Conservation (phyloP, 1,284 basidiomycete species). For the Ustilago nuda region DNA sequence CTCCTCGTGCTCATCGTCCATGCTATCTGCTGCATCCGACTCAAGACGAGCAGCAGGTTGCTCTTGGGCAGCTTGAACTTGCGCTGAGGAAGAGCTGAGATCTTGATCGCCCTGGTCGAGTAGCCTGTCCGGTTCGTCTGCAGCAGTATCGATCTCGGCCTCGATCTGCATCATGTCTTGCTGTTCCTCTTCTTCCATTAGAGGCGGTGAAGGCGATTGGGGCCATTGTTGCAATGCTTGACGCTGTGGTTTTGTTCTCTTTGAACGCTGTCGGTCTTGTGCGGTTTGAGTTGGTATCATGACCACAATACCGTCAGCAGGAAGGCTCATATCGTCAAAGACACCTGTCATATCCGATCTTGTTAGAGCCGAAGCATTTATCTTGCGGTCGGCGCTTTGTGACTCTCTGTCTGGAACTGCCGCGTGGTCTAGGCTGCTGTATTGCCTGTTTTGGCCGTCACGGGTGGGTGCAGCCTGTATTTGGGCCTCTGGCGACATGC, state of each 20-base stretch:
- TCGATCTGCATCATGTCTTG: slow-evolving; percentile 31
- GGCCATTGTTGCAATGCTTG: slow-evolving; percentile 16
- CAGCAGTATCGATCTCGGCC: slow-evolving; percentile 7
- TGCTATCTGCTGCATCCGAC: not conserved
- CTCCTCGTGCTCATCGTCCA: not conserved
- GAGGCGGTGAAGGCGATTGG: slow-evolving; percentile 19
- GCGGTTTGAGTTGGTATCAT: slow-evolving; percentile 8
- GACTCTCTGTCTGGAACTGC: not conserved
- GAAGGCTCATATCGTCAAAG: slow-evolving; percentile 5
- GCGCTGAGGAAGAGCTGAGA: not conserved
- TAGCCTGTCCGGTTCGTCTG: not conserved
- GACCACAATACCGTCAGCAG: slow-evolving; percentile 32
- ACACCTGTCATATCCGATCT: not conserved
- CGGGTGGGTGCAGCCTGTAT: not conserved
- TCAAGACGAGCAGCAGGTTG: not conserved
- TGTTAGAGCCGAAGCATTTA: not conserved
- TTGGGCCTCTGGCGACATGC: not conserved
- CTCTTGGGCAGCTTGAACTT: not conserved
- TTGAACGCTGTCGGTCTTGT: not conserved
- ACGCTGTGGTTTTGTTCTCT: not conserved
- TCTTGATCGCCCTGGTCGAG: not conserved
- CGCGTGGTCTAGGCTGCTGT: not conserved
- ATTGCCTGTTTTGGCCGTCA: not conserved
- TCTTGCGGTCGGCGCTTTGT: not conserved
- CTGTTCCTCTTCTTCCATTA: slow-evolving; percentile 32